Evolutionary conservation across 805 yeast genomes (phyloP).

Genomic region (Candida patagonica): DNA sequence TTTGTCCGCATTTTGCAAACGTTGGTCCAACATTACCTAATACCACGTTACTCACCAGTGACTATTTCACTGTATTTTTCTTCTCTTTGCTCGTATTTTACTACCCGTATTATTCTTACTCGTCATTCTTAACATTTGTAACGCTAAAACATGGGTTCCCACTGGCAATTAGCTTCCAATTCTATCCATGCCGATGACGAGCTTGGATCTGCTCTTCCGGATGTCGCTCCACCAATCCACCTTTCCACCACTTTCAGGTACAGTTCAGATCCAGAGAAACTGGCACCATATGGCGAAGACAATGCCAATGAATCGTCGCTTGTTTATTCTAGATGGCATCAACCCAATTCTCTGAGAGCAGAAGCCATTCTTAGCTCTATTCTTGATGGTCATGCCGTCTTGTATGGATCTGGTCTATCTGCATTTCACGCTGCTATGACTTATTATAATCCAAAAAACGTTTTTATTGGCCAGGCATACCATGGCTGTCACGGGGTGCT

Average conservation of each 20-base stretch:
- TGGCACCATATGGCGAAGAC: constrained; percentile 34
- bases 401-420: constrained; percentile 69
- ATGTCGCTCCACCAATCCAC: constrained; percentile 65
- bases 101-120: too few species aligned
- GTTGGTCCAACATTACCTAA: too few species aligned
- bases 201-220: constrained; percentile 23
- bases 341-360: constrained; percentile 60
- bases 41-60: too few species aligned
- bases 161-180: too few species aligned
- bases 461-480: constrained; percentile 73
- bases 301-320: constrained; percentile 3
- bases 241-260: constrained; percentile 74
- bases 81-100: too few species aligned
- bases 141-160: too few species aligned
- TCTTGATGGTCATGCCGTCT: constrained; percentile 55
- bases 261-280: constrained; percentile 45
- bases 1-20: too few species aligned
- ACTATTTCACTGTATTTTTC: too few species aligned
- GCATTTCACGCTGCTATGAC: constrained; percentile 73
- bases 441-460: constrained; percentile 58
- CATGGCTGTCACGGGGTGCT: constrained; percentile 77
- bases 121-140: too few species aligned
- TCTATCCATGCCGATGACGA: constrained; percentile 66
- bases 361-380: constrained; percentile 57
- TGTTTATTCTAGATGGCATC: constrained; percentile 64